A percentile compares a stretch with the other conserved stretches of the same genome.
Evolutionary conservation across 305 asterid genomes (phyloP).

Genomic region (Stenogyne calaminthoides): DNA sequence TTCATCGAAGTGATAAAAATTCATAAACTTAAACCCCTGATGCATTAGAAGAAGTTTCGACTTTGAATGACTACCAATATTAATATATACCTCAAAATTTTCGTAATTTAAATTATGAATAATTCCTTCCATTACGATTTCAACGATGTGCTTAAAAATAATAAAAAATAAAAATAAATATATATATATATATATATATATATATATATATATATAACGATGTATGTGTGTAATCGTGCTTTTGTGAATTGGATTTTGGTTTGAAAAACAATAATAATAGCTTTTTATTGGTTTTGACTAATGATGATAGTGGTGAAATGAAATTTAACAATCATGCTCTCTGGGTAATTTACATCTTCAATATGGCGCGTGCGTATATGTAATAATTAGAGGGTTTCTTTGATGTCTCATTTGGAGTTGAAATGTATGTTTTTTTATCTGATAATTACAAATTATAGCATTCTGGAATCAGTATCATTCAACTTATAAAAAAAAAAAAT

Average conservation of each 20-base stretch:
- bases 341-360: neutral
- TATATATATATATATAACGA: too few relatives aligned
- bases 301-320: conserved; percentile 9
- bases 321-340: neutral
- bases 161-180: too few relatives aligned
- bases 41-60: too few relatives aligned
- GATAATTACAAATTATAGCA: neutral
- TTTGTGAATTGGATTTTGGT: neutral
- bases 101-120: too few relatives aligned
- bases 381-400: neutral
- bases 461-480: neutral
- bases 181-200: too few relatives aligned
- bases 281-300: conserved; percentile 26
- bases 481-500: neutral
- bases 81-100: too few relatives aligned
- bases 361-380: neutral
- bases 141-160: too few relatives aligned
- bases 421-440: neutral
- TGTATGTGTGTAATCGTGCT: neutral
- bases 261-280: neutral
- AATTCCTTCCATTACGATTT: too few relatives aligned
- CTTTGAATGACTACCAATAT: too few relatives aligned
- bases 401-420: neutral
- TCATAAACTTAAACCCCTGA: too few relatives aligned
- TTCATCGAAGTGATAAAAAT: too few relatives aligned